Evolutionary conservation across 2,329 filamentous ascomycete genomes (phyloP).

Genomic region (Aureobasidium mangrovei): DNA sequence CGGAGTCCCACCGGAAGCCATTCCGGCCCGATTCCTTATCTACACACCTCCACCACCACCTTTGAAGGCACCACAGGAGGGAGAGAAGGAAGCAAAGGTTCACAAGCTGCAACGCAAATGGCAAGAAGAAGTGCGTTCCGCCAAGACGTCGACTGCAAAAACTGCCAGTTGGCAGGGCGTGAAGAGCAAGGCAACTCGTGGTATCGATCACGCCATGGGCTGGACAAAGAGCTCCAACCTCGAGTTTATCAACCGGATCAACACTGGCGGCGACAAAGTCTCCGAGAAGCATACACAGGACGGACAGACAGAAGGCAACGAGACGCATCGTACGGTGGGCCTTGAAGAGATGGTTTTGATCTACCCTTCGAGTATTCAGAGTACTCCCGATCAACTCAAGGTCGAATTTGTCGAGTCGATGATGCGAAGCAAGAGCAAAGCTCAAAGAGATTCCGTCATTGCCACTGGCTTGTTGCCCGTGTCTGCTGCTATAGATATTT

Average conservation of each 20-base stretch:
- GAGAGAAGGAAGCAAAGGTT: constrained; percentile 34
- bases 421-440: constrained; percentile 34
- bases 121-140: constrained; percentile 37
- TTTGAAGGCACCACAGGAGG: constrained; percentile 31
- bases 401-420: constrained; percentile 36
- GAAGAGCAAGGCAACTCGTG: constrained; percentile 33
- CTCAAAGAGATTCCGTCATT: constrained; percentile 34
- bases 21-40: constrained; percentile 36
- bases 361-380: constrained; percentile 29
- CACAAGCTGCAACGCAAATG: constrained; percentile 39
- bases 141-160: constrained; percentile 34
- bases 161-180: constrained; percentile 35
- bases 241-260: constrained; percentile 37
- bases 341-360: constrained; percentile 35
- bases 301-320: constrained; percentile 24
- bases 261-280: constrained; percentile 18
- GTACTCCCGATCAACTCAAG: constrained; percentile 28
- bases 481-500: constrained; percentile 27
- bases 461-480: constrained; percentile 36
- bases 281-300: constrained; percentile 24
- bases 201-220: constrained; percentile 34
- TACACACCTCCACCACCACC: constrained; percentile 39
- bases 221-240: constrained; percentile 35
- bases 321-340: constrained; percentile 29
- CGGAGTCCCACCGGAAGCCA: constrained; percentile 23